Percentiles rank a stretch among this genome's conserved stretches.
Conservation (phyloP, 2,329 filamentous ascomycete genomes). For the Escovopsis weberi region DNA sequence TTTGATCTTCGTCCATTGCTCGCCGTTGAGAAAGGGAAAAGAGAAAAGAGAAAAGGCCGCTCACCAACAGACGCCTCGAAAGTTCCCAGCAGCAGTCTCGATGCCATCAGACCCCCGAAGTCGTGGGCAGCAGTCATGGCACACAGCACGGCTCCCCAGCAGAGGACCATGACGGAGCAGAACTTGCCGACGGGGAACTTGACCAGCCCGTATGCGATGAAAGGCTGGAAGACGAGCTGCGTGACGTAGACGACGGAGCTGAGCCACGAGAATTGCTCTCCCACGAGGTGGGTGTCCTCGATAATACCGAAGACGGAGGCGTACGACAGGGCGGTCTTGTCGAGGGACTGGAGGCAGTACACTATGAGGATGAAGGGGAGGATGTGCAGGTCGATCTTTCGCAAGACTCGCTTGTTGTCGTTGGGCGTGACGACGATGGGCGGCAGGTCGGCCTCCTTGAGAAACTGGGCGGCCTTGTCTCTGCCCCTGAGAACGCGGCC, state of each 20-base stretch:
- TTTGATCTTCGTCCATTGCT: background rate
- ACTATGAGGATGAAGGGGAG: constrained; percentile 36
- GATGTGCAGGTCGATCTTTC: constrained; percentile 33
- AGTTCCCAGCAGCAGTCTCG: constrained; percentile 30
- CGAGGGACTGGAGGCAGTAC: constrained; percentile 27
- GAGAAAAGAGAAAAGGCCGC: background rate
- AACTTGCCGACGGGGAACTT: constrained; percentile 41
- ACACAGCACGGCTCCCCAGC: constrained; percentile 37
- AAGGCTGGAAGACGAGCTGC: constrained; percentile 30
- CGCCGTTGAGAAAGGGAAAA: no score
- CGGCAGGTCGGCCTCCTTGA: constrained; percentile 28
- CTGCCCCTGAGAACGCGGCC: constrained; percentile 5
- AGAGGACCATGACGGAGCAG: constrained; percentile 32
- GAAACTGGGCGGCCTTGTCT: constrained; percentile 34
- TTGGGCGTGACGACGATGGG: constrained; percentile 33
- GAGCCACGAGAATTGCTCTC: constrained; percentile 51
- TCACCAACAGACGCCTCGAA: constrained; percentile 30
- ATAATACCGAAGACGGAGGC: constrained; percentile 50
- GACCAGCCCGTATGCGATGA: constrained; percentile 39
- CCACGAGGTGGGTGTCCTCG: constrained; percentile 32
- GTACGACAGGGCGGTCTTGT: constrained; percentile 34
- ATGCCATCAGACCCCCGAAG: constrained; percentile 29
- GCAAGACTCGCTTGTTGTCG: constrained; percentile 33
- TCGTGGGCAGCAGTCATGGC: constrained; percentile 36
- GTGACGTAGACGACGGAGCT: constrained; percentile 22